These are phyloP conservation scores for Rhizophora mangle DNA, from an alignment of 345 rosid genomes.

Conservation along the genomic window DNA sequence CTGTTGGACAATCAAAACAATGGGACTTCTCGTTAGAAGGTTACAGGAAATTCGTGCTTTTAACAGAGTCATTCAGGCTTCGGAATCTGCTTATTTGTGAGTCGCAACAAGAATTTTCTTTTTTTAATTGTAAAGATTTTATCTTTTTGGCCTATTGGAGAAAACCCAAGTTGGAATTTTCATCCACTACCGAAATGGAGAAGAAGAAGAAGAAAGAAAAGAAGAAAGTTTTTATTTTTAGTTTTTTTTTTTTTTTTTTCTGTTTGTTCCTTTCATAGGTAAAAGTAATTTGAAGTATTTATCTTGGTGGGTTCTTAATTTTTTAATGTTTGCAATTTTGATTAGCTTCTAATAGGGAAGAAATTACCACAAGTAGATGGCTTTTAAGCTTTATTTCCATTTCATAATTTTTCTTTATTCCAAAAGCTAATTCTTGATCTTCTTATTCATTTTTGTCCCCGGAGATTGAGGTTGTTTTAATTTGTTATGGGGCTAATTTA, in stretches of 20 bases:
- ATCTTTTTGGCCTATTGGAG: neutral
- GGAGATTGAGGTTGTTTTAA: neutral
- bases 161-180: slow-evolving; percentile 2
- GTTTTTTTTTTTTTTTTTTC: too few relatives aligned
- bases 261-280: too few relatives aligned
- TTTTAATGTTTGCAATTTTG: neutral
- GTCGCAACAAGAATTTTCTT: slow-evolving; percentile 20
- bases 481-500: neutral
- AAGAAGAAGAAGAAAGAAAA: too few relatives aligned
- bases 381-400: neutral
- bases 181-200: too few relatives aligned
- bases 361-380: neutral
- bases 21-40: slow-evolving; percentile 19
- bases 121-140: neutral
- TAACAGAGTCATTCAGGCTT: slow-evolving; percentile 27
- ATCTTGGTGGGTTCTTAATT: too few relatives aligned
- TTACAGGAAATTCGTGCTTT: slow-evolving; percentile 30
- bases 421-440: neutral
- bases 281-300: too few relatives aligned
- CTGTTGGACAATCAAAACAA: neutral
- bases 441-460: too few relatives aligned
- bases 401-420: neutral
- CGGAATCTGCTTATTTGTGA: slow-evolving; percentile 49
- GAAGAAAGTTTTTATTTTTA: too few relatives aligned
- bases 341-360: neutral